Evolutionary conservation across 345 rosid species (phyloP).

Genomic region (Aquilaria sinensis): DNA sequence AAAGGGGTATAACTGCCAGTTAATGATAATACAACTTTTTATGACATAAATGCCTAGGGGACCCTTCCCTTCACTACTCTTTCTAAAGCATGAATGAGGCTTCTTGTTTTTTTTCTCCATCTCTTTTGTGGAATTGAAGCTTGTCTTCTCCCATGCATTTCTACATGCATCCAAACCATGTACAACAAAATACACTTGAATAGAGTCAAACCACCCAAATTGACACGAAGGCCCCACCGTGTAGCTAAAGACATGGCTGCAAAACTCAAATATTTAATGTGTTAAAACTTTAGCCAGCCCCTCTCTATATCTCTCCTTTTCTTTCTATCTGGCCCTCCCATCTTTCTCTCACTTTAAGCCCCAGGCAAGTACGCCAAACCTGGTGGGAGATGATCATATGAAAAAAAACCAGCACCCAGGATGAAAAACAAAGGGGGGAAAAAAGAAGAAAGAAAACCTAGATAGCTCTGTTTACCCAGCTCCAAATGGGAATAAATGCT

Average conservation of each 20-base stretch:
- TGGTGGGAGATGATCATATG: not conserved
- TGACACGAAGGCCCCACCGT: constrained; percentile 19
- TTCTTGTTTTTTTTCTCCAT: constrained; percentile 27
- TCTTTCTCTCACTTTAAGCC: constrained; percentile 2
- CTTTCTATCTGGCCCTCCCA: not conserved
- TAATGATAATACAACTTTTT: no score
- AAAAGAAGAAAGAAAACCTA: constrained; percentile 4
- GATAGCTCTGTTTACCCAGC: constrained; percentile 16
- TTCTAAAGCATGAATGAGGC: constrained; percentile 42
- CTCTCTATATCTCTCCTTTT: constrained; percentile 5
- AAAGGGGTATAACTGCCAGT: no score
- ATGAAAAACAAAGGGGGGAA: constrained; percentile 8
- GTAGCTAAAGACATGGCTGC: constrained; percentile 3
- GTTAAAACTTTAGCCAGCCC: not conserved
- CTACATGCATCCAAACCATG: constrained; percentile 11
- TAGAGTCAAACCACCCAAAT: constrained; percentile 18
- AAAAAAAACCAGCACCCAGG: not conserved
- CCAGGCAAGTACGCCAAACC: constrained; percentile 18
- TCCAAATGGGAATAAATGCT: constrained; percentile 58
- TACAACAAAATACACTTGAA: constrained; percentile 10
- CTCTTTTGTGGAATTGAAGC: constrained; percentile 86
- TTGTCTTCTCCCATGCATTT: constrained; percentile 38
- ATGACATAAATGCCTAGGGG: constrained; percentile 22
- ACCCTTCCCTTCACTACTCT: constrained; percentile 25
- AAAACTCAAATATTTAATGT: no score